A percentile compares a stretch with the other conserved stretches of the same genome.
Conservation (phyloP, 148 eudicot species). For the Arbutus unedo region DNA sequence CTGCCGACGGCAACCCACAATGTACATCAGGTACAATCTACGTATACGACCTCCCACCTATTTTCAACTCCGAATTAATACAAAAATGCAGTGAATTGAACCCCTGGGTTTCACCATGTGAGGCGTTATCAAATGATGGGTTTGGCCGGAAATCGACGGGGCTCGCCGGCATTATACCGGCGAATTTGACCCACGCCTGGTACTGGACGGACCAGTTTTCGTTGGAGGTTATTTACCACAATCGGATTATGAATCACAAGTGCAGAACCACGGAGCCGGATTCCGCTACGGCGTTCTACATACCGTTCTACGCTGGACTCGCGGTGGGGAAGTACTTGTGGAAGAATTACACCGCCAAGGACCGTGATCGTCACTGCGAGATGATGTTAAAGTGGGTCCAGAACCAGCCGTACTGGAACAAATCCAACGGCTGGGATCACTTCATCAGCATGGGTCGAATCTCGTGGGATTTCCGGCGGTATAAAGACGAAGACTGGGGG, state of each 20-base stretch:
- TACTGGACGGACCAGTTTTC: conserved; percentile 72
- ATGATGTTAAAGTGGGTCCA: conserved; percentile 45
- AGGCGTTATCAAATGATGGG: conserved; percentile 52
- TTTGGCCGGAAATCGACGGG: conserved; percentile 44
- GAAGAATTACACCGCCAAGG: conserved; percentile 28
- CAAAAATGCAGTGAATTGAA: conserved; percentile 48
- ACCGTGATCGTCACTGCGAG: conserved; percentile 45
- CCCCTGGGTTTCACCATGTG: conserved; percentile 60
- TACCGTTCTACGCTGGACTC: conserved; percentile 81
- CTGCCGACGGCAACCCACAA: not conserved
- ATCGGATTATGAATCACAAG: conserved; percentile 43
- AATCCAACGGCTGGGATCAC: conserved; percentile 55
- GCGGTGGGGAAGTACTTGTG: conserved; percentile 51
- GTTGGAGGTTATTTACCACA: conserved; percentile 56
- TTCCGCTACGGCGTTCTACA: conserved; percentile 65
- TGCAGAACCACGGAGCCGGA: conserved; percentile 56
- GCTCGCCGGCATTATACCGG: conserved; percentile 34
- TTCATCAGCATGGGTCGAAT: conserved; percentile 57
- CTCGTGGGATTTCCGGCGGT: conserved; percentile 66
- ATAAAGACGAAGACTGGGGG: conserved; percentile 43
- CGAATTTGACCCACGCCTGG: conserved; percentile 33
- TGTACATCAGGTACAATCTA: conserved; percentile 57
- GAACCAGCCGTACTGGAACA: conserved; percentile 34
- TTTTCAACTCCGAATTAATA: conserved; percentile 50
- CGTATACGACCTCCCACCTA: conserved; percentile 57